A percentile compares a stretch with the other conserved stretches of the same genome.
phyloP scores from a whole-genome alignment of 2,329 filamentous ascomycete species.

The Harringtonia aguacate region DNA sequence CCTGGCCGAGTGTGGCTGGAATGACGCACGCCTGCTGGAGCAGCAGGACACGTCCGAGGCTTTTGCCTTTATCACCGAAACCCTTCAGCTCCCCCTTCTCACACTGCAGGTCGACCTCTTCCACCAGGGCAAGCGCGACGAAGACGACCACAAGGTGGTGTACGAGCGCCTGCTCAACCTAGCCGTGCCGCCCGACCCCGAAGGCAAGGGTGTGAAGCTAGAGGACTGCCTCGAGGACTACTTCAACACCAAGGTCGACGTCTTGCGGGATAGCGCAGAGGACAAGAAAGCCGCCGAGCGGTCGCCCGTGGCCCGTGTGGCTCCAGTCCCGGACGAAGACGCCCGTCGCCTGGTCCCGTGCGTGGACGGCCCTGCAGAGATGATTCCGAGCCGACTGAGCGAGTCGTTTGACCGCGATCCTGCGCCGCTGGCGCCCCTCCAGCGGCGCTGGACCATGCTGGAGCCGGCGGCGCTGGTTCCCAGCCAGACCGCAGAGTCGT shows the following conservation, averaged over 20 bases:
- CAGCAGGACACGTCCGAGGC: conserved; percentile 96
- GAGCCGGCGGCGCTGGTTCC: conserved; percentile 2
- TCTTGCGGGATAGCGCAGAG: conserved; percentile 59
- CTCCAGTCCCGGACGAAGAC: conserved; percentile 15
- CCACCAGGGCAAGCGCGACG: conserved; percentile 70
- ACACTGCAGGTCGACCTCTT: conserved; percentile 92
- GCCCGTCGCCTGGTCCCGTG: conserved; percentile 23
- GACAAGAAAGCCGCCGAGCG: conserved; percentile 32
- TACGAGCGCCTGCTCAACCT: conserved; percentile 87
- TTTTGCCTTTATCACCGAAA: conserved; percentile 89
- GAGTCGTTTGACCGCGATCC: conserved; percentile 10
- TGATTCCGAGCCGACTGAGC: not conserved
- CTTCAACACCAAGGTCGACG: conserved; percentile 89
- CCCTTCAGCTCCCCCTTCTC: conserved; percentile 74
- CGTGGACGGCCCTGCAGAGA: conserved; percentile 5
- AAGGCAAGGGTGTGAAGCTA: conserved; percentile 62
- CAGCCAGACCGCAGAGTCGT: conserved; percentile 10
- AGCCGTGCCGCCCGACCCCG: conserved; percentile 68
- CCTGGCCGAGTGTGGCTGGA: conserved; percentile 79
- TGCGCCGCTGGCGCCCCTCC: conserved; percentile 19
- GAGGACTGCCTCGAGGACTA: conserved; percentile 91
- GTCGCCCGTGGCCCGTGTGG: not conserved
- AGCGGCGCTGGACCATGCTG: conserved; percentile 23
- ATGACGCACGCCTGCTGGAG: conserved; percentile 61
- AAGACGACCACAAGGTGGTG: conserved; percentile 88